Percentiles rank a stretch among this genome's conserved stretches.
Conservation (phyloP, 225 moss, liverwort and hornwort genomes). For the Physcomitrium patens region DNA sequence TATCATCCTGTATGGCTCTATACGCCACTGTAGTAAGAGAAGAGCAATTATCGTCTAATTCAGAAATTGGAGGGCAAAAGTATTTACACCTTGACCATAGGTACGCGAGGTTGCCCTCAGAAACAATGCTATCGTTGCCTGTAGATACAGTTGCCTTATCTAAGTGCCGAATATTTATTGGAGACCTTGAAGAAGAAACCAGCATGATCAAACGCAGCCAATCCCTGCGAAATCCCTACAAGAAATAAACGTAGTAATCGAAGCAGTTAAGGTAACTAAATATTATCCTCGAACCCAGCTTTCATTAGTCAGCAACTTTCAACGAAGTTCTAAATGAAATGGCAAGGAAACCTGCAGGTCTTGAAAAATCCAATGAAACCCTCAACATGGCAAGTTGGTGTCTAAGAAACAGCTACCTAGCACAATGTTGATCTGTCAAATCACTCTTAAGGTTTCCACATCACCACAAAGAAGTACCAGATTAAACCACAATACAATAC, state of each 20-base stretch:
- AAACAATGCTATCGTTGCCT: conserved; percentile 95
- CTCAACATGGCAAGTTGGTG: background rate
- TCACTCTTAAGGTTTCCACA: background rate
- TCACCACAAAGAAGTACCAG: background rate
- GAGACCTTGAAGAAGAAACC: conserved; percentile 93
- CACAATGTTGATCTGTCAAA: background rate
- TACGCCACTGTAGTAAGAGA: background rate
- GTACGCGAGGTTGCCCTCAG: conserved; percentile 93
- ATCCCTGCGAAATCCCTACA: conserved; percentile 79
- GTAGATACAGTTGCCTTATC: conserved; percentile 96
- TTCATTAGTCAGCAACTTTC: background rate
- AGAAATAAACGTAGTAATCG: conserved; percentile 6
- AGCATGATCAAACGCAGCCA: conserved; percentile 94
- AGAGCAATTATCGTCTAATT: background rate
- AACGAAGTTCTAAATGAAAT: conserved; percentile 7
- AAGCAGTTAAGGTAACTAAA: background rate
- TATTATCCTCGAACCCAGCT: background rate
- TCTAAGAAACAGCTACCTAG: too few relatives aligned
- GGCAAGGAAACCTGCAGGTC: background rate
- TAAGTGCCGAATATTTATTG: conserved; percentile 90
- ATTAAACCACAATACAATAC: background rate
- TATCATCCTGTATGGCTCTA: background rate
- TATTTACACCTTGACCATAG: conserved; percentile 78
- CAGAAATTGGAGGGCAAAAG: background rate
- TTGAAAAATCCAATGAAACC: background rate